Base-by-base conservation (phyloP, 2,329 filamentous ascomycete species). In the Sarocladium brachiariae region DNA sequence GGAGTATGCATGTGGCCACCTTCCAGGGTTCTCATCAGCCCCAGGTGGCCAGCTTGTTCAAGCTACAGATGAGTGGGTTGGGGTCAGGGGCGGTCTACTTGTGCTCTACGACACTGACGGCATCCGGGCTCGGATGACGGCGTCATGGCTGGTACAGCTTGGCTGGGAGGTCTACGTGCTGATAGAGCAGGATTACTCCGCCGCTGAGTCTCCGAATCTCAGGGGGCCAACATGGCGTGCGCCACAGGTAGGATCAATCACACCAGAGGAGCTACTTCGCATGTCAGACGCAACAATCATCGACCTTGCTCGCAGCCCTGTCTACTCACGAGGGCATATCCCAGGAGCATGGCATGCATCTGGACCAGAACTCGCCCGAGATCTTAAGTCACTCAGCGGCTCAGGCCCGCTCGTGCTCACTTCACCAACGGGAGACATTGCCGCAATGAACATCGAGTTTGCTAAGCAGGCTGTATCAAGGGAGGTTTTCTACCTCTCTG, bases 11-110 rank as follows among this genome's bases (percentile, higher is more conserved):
- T 35, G 52, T 14, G 50, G 56, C 16, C 62, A 63, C 14, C 57
- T 55, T 1, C n/a, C n/a, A 2, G 57, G 60, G 11, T 64, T 64
- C 53, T 19, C 51, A 7, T 61, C 58, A 52, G 62, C 62, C 2
- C 62, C 62, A 8, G 62, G 62, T 31, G 62, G 62, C 18, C 62
- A 64, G 55, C 51, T 64, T 37, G 59, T 64, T 6, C 62, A 64
- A 52, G 62, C 62, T 2, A 63, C 61, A 1, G 62, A 64, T 18
- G 61, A 64, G 53, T 64, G 62, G 62, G 54, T 63, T 2, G 62
- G 62, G 30, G 61, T 63, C 19, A 55, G 62, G 50, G 62, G 62
- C 4, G 59, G 55, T 37, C 58, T 56, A n/a, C 53, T 64, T 45
- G 57, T 64, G 14, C 39, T 64, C 13, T 63, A 61, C 19, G 62